Percentiles rank a stretch among this genome's conserved stretches.
Evolutionary conservation across 1,139 yeast genomes (phyloP).

Genomic region (Citeromyces hawaiiensis): DNA sequence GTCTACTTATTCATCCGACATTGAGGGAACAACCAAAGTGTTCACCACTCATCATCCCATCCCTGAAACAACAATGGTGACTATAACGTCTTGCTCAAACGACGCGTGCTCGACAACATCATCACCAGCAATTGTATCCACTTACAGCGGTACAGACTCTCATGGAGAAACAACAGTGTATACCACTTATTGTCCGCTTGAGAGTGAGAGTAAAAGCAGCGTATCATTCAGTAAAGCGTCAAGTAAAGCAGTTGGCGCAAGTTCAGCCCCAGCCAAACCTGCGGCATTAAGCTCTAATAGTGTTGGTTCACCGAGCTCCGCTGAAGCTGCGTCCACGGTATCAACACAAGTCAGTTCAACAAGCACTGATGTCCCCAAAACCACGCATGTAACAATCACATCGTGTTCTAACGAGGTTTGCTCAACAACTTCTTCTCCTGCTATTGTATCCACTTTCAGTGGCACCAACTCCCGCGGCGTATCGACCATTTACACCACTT

Average conservation of each 20-base stretch:
- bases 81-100: conserved; percentile 3
- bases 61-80: conserved; percentile 2
- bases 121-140: conserved; percentile 2
- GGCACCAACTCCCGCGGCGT: conserved; percentile 14
- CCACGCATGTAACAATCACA: conserved; percentile 15
- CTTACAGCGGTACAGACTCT: conserved; percentile 14
- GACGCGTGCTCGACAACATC: conserved; percentile 2
- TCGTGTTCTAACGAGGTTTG: conserved; percentile 26
- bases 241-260: too few species aligned
- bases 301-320: neutral
- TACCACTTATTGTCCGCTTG: conserved; percentile 26
- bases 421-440: conserved; percentile 12
- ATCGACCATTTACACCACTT: conserved; percentile 22
- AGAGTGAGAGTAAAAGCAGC: neutral
- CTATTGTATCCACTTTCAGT: conserved; percentile 23
- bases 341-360: neutral
- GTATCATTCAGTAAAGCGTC: too few species aligned
- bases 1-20: conserved; percentile 16
- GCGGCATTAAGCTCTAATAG: neutral
- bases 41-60: neutral
- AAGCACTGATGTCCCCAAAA: neutral
- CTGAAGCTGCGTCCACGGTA: neutral
- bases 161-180: conserved; percentile 13
- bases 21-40: neutral
- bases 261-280: too few species aligned